Evolutionary conservation across 306 rosid species (phyloP).

Genomic region (Quercus cerris): DNA sequence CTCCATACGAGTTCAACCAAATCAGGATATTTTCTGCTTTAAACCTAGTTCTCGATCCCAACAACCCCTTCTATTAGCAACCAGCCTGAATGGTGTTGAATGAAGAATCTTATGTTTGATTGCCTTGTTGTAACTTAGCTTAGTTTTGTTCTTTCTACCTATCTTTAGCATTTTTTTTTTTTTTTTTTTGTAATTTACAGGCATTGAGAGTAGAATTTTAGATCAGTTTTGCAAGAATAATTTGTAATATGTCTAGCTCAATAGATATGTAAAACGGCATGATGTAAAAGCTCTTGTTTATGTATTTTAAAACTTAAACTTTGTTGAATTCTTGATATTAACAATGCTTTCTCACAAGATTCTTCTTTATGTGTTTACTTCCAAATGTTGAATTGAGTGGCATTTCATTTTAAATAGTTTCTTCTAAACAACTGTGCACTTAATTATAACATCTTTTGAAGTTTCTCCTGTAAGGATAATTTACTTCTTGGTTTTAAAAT

Average conservation of each 20-base stretch:
- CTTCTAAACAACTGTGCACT: not conserved
- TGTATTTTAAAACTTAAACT: not conserved
- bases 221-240: constrained; percentile 67
- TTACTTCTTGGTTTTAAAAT: not conserved
- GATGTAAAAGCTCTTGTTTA: not conserved
- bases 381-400: not conserved
- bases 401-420: not conserved
- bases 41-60: not conserved
- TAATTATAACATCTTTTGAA: not conserved
- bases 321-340: not conserved
- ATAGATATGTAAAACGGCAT: constrained; percentile 35
- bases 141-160: constrained; percentile 42
- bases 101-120: constrained; percentile 52
- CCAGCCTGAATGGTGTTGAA: constrained; percentile 42
- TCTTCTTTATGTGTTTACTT: not conserved
- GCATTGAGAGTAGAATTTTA: constrained; percentile 38
- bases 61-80: constrained; percentile 39
- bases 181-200: constrained; percentile 35
- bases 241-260: constrained; percentile 54
- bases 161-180: constrained; percentile 27
- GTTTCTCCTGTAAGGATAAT: not conserved
- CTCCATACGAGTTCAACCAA: constrained; percentile 24
- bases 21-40: constrained; percentile 27
- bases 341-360: not conserved
- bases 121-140: constrained; percentile 56